Evolutionary conservation across 768 basidiomycete species (phyloP), one percentile per base, ranked within the genome.

Genomic region (Lactifluus hygrophoroides): DNA sequence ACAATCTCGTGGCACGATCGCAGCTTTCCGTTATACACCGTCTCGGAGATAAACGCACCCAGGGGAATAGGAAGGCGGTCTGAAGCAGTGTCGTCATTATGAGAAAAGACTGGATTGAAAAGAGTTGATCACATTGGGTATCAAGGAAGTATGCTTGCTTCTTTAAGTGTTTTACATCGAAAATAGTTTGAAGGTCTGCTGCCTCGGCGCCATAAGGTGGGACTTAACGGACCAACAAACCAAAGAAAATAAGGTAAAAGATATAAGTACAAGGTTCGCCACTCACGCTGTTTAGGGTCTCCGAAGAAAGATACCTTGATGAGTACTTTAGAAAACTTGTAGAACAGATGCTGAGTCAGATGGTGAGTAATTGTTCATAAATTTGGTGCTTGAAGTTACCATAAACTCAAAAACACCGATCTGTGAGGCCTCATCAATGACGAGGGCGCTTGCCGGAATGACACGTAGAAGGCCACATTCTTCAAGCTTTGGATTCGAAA

Each of bases 341-440:
- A 65, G 58, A 82, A 79, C 9, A 80, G 48, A 57, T 71, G 73
- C 80, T 82, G 49, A 17, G 45, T 25, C 19, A 14, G 11, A 25
- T 23, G 16, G 38, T 60, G 56, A 45, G 8, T 13, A 16, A 43
- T 34, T 11, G 42, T 11, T 17, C 4, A 51, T 37, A 35, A 30
- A 44, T 27, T 21, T 27, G 9, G 34, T 45, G 10, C 16, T 35
- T 25, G 25, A 38, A 51, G 69, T 40, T 17, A 80, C 79, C 72
- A 81, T 64, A 57, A 76, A 80, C 27, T 79, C 77, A 28, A 74
- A 75, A 4, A 73, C 66, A 25, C 76, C 74, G 21, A 81, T 79
- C 52, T 80, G 78, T 7, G 78, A 80, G 2, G 78, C 80, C 66
- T 82, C 80, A 55, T 82, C 80, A n/a, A 82, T 69, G n/a, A 82